These are phyloP conservation scores for Scortechinia acanthostroma DNA, from an alignment of 2,329 filamentous ascomycete species.

Conservation along the genomic window DNA sequence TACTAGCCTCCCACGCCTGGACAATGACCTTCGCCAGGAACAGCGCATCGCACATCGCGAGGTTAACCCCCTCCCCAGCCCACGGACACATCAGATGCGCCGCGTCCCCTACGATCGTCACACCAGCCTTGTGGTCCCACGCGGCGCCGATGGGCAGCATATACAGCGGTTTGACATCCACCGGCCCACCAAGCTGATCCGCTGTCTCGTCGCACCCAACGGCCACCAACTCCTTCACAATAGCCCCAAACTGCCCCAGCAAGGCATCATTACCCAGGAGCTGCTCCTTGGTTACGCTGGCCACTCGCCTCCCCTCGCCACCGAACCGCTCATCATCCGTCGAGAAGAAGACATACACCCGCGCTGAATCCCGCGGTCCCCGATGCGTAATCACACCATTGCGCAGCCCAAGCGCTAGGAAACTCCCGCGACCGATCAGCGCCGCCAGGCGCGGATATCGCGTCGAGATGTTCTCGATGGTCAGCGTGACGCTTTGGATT, in stretches of 20 bases:
- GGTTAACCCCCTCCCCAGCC: slow-evolving; percentile 44
- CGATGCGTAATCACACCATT: slow-evolving; percentile 23
- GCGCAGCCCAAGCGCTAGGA: slow-evolving; percentile 16
- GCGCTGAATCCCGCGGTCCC: slow-evolving; percentile 15
- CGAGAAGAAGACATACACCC: slow-evolving; percentile 17
- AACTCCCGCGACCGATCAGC: slow-evolving; percentile 27
- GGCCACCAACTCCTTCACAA: slow-evolving; percentile 15
- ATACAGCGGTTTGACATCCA: slow-evolving; percentile 16
- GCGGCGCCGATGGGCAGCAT: slow-evolving; percentile 30
- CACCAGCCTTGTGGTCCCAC: slow-evolving; percentile 30
- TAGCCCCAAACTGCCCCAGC: slow-evolving; percentile 14
- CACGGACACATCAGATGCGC: slow-evolving; percentile 43
- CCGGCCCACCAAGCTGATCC: slow-evolving; percentile 6
- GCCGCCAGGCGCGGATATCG: slow-evolving; percentile 25
- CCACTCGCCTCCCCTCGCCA: slow-evolving; percentile 6
- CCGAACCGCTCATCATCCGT: slow-evolving; percentile 12
- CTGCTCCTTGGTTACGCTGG: slow-evolving; percentile 7
- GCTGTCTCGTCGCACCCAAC: slow-evolving; percentile 13
- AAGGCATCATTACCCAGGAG: slow-evolving; percentile 11
- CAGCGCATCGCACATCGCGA: slow-evolving; percentile 40
- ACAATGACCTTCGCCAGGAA: slow-evolving; percentile 25
- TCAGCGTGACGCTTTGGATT: slow-evolving; percentile 24
- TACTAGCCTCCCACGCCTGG: neutral
- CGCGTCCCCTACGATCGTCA: slow-evolving; percentile 44
- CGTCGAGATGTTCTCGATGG: slow-evolving; percentile 18